These are phyloP conservation scores for Gaillardinia entomophila DNA, from an alignment of 805 yeast species.

Conservation along the genomic window DNA sequence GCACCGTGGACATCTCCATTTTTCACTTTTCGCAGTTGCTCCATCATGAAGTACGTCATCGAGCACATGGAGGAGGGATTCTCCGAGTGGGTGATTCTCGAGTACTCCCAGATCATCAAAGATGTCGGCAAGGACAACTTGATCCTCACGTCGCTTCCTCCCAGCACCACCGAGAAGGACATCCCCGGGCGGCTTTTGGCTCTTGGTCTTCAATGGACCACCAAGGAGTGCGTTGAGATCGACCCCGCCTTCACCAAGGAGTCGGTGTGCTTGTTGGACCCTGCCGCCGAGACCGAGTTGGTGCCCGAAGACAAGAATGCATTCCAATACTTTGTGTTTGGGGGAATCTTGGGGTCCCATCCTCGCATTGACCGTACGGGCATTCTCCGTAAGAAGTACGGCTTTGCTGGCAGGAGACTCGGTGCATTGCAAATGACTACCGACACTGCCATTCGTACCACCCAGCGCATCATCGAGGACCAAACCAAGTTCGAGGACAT, in stretches of 20 bases:
- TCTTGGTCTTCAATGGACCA: conserved; percentile 77
- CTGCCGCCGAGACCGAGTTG: conserved; percentile 73
- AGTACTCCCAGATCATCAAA: conserved; percentile 72
- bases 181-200: conserved; percentile 58
- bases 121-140: conserved; percentile 80
- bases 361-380: conserved; percentile 93
- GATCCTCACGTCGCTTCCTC: conserved; percentile 70
- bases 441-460: conserved; percentile 92
- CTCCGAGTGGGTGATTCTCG: conserved; percentile 92
- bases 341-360: conserved; percentile 94
- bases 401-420: conserved; percentile 80
- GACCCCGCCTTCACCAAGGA: conserved; percentile 40
- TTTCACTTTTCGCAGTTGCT: no score
- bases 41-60: conserved; percentile 78
- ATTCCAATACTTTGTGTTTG: conserved; percentile 89
- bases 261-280: conserved; percentile 81
- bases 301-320: conserved; percentile 58
- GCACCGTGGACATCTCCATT: neutral
- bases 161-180: conserved; percentile 49
- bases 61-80: conserved; percentile 98
- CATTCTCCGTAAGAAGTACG: conserved; percentile 72
- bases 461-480: conserved; percentile 69
- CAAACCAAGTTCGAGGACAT: conserved; percentile 60
- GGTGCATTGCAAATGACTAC: conserved; percentile 95
- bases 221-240: conserved; percentile 57